Conservation (phyloP, 345 rosid species). For the Populus deltoides region DNA sequence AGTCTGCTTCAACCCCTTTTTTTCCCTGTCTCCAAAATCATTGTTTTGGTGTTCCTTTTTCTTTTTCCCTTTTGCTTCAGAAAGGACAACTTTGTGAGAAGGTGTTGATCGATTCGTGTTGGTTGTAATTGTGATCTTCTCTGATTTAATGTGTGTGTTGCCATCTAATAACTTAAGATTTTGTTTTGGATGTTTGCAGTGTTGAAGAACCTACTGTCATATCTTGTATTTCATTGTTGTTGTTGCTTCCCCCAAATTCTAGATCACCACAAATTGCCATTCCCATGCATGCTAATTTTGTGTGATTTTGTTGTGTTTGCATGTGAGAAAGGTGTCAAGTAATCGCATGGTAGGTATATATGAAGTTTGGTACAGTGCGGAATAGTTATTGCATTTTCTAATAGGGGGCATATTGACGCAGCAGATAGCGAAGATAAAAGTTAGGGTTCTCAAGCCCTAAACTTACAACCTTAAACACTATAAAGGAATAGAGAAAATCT, state of each 20-base stretch:
- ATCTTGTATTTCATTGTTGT: too few species aligned
- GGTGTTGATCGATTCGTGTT: not conserved
- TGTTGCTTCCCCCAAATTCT: too few species aligned
- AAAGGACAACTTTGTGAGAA: not conserved
- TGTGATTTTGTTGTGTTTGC: not conserved
- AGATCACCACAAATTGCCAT: too few species aligned
- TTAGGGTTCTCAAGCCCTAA: too few species aligned
- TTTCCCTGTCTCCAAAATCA: not conserved
- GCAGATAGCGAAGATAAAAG: too few species aligned
- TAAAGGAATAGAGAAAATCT: too few species aligned
- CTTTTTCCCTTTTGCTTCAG: not conserved
- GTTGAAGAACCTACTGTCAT: not conserved
- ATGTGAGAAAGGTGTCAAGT: not conserved
- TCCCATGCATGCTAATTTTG: too few species aligned
- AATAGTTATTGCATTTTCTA: not conserved
- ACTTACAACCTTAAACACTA: too few species aligned
- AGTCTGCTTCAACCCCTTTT: too few species aligned
- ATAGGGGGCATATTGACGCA: not conserved
- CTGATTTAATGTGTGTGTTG: not conserved
- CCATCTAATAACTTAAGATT: not conserved
- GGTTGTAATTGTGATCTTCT: not conserved
- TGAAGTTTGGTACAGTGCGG: not conserved
- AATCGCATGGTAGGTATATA: not conserved
- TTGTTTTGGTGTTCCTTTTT: not conserved
- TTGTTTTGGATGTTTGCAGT: not conserved